Evolutionary conservation across 208 protist genomes (phyloP).

Genomic region (Trypanosoma theileri): DNA sequence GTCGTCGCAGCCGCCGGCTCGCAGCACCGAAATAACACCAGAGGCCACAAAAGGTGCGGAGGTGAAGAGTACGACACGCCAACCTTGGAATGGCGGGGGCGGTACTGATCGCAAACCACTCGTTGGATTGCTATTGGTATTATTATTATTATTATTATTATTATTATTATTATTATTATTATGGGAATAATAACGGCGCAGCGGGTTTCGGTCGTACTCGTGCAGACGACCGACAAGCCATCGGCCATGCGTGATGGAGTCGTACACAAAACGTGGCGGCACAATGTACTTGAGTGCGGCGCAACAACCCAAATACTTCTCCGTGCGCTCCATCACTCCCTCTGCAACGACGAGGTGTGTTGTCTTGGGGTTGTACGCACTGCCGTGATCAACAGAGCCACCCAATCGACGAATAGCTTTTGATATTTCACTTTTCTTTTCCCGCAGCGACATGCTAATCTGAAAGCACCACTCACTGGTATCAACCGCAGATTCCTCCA

Average conservation of each 20-base stretch:
- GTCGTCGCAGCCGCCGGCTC: constrained; percentile 53
- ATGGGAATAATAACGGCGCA: constrained; percentile 16
- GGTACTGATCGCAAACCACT: neutral
- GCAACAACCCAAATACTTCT: constrained; percentile 76
- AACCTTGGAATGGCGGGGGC: constrained; percentile 38
- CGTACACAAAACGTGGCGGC: constrained; percentile 63
- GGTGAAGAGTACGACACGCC: constrained; percentile 65
- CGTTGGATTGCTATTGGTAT: no score
- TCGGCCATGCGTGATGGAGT: constrained; percentile 50
- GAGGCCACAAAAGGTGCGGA: constrained; percentile 33
- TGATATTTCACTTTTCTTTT: constrained; percentile 37
- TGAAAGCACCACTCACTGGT: constrained; percentile 51
- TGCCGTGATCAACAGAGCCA: constrained; percentile 43
- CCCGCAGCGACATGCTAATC: constrained; percentile 59
- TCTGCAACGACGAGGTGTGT: constrained; percentile 65
- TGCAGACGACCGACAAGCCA: constrained; percentile 52
- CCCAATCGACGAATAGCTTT: constrained; percentile 45
- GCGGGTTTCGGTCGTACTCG: constrained; percentile 66
- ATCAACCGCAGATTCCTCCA: neutral
- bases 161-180: no score
- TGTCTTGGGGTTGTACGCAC: constrained; percentile 36
- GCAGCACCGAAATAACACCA: constrained; percentile 49
- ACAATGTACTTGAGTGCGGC: constrained; percentile 64
- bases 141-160: no score
- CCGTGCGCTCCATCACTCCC: constrained; percentile 70